A percentile compares a stretch with the other conserved stretches of the same genome.
phyloP scores from a whole-genome alignment of 768 basidiomycete species.

The Pleurotus sapidus region DNA sequence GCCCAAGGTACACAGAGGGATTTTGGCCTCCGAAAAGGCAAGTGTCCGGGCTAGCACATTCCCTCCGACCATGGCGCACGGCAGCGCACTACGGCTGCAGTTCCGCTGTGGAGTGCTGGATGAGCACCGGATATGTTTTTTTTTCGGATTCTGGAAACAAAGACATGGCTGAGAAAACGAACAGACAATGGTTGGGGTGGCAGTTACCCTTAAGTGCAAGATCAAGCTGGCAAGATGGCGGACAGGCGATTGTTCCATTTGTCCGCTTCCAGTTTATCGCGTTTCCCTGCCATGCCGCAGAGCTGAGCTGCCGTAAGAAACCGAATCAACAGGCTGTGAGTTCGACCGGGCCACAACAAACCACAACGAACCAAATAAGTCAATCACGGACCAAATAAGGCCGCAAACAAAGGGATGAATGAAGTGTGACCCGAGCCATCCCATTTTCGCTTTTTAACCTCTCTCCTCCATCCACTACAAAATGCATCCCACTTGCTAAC shows the following conservation, averaged over 20 bases:
- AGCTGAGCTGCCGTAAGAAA: neutral
- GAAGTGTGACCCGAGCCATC: conserved; percentile 1
- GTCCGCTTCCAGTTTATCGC: conserved; percentile 1
- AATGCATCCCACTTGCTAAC: conserved; percentile 17
- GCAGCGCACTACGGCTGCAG: too few relatives aligned
- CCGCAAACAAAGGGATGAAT: conserved; percentile 6
- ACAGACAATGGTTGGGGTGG: neutral
- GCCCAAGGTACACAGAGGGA: neutral
- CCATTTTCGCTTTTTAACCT: conserved; percentile 10
- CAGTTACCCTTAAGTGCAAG: neutral
- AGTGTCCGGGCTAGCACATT: neutral
- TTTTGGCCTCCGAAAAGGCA: conserved; percentile 7
- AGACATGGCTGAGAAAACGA: neutral
- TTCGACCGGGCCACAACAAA: neutral
- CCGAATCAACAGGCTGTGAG: conserved; percentile 7
- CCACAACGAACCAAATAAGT: conserved; percentile 5
- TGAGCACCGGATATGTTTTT: neutral
- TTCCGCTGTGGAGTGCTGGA: too few relatives aligned
- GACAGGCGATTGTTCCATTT: conserved; percentile 1
- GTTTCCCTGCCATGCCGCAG: neutral
- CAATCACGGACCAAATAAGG: conserved; percentile 4
- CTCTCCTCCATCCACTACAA: conserved; percentile 6
- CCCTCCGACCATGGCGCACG: too few relatives aligned
- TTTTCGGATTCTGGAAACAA: neutral
- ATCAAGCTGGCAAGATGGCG: neutral